These are phyloP conservation scores for Posidonia australis DNA, from an alignment of 106 monocot species.

Conservation along the genomic window DNA sequence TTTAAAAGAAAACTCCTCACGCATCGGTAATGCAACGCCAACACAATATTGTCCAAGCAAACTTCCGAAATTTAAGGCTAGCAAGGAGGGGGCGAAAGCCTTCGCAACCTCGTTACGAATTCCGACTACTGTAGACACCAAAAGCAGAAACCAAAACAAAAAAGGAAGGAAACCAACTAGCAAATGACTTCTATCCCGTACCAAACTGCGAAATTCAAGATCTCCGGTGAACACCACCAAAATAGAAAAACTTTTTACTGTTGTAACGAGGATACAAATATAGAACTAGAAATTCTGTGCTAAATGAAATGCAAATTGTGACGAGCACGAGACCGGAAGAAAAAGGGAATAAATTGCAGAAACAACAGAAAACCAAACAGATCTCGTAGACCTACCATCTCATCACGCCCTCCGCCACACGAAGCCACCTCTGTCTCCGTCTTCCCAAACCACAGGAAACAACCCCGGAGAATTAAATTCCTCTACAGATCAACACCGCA, in stretches of 20 bases:
- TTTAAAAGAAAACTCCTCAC: too few species aligned
- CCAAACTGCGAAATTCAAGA: neutral
- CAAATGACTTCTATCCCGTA: neutral
- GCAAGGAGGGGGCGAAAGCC: too few species aligned
- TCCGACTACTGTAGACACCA: neutral
- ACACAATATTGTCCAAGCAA: too few species aligned
- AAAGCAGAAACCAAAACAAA: neutral
- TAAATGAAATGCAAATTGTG: neutral
- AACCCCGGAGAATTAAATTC: neutral
- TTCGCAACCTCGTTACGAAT: too few species aligned
- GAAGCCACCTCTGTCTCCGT: neutral
- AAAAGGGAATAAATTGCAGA: neutral
- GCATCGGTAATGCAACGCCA: too few species aligned
- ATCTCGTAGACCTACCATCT: slow-evolving; percentile 6
- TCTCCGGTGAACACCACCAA: neutral
- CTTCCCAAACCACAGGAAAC: neutral
- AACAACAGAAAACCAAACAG: neutral
- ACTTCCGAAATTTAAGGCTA: too few species aligned
- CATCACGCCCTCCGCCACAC: neutral
- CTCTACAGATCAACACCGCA: neutral
- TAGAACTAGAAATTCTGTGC: neutral
- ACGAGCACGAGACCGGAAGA: neutral
- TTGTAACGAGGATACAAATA: neutral
- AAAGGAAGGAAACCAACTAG: neutral
- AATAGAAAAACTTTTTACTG: neutral